Evolutionary conservation across 1,284 basidiomycete genomes (phyloP).

Genomic region (Cystobasidiaceae sp.): DNA sequence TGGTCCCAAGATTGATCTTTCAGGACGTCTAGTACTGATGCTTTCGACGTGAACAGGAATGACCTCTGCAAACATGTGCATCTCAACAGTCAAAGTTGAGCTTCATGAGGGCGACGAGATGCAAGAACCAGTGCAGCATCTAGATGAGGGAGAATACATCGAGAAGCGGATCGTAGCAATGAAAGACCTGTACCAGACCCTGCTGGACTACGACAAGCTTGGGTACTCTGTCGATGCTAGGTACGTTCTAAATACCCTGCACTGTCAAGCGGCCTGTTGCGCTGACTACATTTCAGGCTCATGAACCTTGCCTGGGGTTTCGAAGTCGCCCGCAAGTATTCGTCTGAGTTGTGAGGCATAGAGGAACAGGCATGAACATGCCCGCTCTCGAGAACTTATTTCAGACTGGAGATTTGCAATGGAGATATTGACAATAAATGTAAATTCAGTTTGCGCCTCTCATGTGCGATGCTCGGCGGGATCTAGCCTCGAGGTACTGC

Average conservation of each 20-base stretch:
- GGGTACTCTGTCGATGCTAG: slow-evolving; percentile 26
- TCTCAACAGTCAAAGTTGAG: slow-evolving; percentile 65
- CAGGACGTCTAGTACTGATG: neutral
- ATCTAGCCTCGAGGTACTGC: no score
- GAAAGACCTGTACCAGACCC: slow-evolving; percentile 53
- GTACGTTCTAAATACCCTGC: neutral
- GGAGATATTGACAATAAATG: no score
- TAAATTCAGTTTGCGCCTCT: no score
- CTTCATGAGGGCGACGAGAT: slow-evolving; percentile 53
- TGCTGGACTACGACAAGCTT: slow-evolving; percentile 23
- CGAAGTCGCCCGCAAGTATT: slow-evolving; percentile 11
- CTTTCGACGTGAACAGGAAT: no score
- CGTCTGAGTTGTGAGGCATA: neutral
- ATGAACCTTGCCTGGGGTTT: slow-evolving; percentile 29
- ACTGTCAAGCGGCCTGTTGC: no score
- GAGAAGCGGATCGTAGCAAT: slow-evolving; percentile 66
- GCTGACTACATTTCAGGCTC: no score
- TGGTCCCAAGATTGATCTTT: neutral
- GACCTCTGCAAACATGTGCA: slow-evolving; percentile 48
- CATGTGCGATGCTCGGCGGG: no score
- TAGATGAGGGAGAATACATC: slow-evolving; percentile 76
- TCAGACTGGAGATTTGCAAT: no score
- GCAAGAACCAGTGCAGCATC: slow-evolving; percentile 61
- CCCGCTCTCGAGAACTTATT: no score
- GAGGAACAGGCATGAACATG: no score